Conservation (phyloP, 257 asterid species). For the Solanum corneliomulleri region DNA sequence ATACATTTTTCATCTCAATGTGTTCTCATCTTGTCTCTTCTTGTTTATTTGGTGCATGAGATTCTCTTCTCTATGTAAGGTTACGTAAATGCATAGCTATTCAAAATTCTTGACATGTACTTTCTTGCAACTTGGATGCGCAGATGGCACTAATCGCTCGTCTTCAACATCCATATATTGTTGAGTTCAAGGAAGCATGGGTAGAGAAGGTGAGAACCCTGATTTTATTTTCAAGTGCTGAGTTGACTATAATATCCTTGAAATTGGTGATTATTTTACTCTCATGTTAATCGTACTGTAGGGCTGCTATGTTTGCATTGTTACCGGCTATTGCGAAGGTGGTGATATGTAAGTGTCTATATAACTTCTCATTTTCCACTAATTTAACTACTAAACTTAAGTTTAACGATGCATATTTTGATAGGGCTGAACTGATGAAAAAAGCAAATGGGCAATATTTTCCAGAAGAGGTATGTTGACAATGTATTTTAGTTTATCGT, state of each 20-base stretch:
- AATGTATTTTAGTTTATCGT: not conserved
- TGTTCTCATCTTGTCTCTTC: not conserved
- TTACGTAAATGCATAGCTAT: not conserved
- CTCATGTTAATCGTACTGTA: conserved; percentile 16
- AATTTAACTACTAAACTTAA: not conserved
- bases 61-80: not conserved
- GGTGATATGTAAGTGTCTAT: conserved; percentile 82
- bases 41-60: not conserved
- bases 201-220: conserved; percentile 77
- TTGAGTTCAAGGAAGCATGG: conserved; percentile 98
- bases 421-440: conserved; percentile 97
- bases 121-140: conserved; percentile 11
- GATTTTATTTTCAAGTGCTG: not conserved
- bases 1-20: not conserved
- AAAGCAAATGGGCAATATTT: conserved; percentile 77
- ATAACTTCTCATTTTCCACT: not conserved
- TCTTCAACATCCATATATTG: conserved; percentile 83
- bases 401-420: not conserved
- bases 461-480: conserved; percentile 72
- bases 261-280: not conserved
- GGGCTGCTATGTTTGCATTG: conserved; percentile 99
- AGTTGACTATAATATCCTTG: not conserved
- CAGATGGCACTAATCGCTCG: conserved; percentile 97
- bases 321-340: conserved; percentile 97
- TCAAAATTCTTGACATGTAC: not conserved